Conservation (phyloP, 495 filamentous ascomycete species). For the Aspergillus egyptiacus region DNA sequence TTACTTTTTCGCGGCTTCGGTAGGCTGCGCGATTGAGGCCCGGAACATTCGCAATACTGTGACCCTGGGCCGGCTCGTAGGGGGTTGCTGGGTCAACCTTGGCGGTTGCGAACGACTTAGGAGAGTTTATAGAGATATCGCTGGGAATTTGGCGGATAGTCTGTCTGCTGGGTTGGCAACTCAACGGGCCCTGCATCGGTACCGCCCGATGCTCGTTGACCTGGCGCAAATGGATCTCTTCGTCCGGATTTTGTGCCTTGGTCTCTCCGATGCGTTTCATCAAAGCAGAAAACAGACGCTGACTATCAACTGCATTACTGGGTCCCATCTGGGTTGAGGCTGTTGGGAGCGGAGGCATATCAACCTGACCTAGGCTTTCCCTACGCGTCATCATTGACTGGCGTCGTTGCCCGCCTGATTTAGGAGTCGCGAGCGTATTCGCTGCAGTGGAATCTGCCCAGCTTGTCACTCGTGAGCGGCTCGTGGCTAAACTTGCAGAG, state of each 20-base stretch:
- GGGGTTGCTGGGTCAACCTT: slow-evolving; percentile 22
- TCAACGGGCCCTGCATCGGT: slow-evolving; percentile 28
- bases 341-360: background rate
- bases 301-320: slow-evolving; percentile 47
- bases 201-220: slow-evolving; percentile 29
- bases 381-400: slow-evolving; percentile 64
- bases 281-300: slow-evolving; percentile 67
- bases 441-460: slow-evolving; percentile 62
- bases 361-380: slow-evolving; percentile 40
- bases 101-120: slow-evolving; percentile 29
- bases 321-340: slow-evolving; percentile 12
- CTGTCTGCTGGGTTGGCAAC: slow-evolving; percentile 26
- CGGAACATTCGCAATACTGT: background rate
- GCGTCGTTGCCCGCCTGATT: slow-evolving; percentile 44
- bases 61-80: background rate
- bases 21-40: background rate
- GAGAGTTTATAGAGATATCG: slow-evolving; percentile 27
- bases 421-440: slow-evolving; percentile 40
- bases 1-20: background rate
- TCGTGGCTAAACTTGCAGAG: slow-evolving; percentile 44
- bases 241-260: slow-evolving; percentile 22
- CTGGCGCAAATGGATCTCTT: slow-evolving; percentile 28
- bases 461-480: slow-evolving; percentile 66
- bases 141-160: slow-evolving; percentile 32
- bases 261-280: slow-evolving; percentile 55